Conservation (phyloP, 441 rosid species). For the Melastoma candidum region DNA sequence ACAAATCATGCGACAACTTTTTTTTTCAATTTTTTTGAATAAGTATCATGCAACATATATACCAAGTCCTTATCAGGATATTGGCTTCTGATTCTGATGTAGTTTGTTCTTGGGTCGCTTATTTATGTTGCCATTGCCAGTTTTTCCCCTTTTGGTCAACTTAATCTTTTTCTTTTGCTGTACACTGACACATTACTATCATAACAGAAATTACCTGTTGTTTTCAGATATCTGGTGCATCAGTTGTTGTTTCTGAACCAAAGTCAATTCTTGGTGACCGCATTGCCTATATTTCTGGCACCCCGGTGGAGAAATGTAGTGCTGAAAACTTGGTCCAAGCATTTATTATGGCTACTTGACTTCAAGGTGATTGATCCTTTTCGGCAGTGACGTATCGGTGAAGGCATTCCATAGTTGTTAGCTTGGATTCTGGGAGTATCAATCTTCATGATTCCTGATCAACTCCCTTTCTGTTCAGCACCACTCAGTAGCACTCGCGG, state of each 20-base stretch:
- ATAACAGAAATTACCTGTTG: constrained; percentile 13
- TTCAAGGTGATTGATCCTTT: constrained; percentile 14
- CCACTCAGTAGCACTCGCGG: no score
- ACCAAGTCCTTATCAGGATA: neutral
- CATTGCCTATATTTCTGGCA: constrained; percentile 78
- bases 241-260: constrained; percentile 79
- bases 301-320: constrained; percentile 75
- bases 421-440: no score
- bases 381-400: neutral
- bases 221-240: constrained; percentile 92
- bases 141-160: neutral
- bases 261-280: constrained; percentile 73
- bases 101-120: no score
- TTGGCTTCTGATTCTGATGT: no score
- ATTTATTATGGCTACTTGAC: constrained; percentile 84
- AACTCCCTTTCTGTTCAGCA: no score
- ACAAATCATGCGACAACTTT: no score
- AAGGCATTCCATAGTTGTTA: no score
- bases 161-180: neutral
- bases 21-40: no score
- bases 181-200: neutral
- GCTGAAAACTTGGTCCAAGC: constrained; percentile 98
- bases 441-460: no score
- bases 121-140: no score
- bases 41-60: no score